Base-by-base conservation (phyloP, 805 yeast genomes). In the Saccharomycodes ludwigii region DNA sequence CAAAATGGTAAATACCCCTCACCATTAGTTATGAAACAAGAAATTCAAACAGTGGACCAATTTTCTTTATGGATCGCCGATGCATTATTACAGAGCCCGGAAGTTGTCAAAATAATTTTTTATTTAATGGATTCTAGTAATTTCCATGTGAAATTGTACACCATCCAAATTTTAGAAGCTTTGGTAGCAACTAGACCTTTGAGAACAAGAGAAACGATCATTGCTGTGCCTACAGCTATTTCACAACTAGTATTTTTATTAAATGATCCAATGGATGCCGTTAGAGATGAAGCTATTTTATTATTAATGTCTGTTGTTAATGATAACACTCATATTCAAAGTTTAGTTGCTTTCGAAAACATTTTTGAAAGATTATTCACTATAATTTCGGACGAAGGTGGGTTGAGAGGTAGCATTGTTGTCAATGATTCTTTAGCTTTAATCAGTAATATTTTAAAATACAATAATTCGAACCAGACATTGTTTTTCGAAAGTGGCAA, bases 61-160 rank as follows among this genome's bases (percentile, higher is more conserved):
- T 81, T 91, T 41, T 81, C 95, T 1, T 58, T 86, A 34, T 86
- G 96, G 94, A 81, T 91, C 20, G 84, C 97, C 0, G 98, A 91
- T 55, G 96, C 84, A 46, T 61, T 91, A 44, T 79, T 86, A 2
- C 86, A 81, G 56, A 58, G 63, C 8, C 54, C 48, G 9, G 50
- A 50, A 18, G 40, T 54, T 16, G 49, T 61, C 12, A 32, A 44
- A 2, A 33, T 40, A 6, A 37, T 44, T 9, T 12, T 30, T 17
- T 66, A 68, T 28, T 59, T 70, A 10, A 48, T 67, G 12, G 60
- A 67, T 17, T 63, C 62, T 17, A 61, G 65, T 33, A 88, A 83
- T 47, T 83, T 84, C 48, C 93, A 83, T 52, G 68, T 78, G 25
- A 68, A 79, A 35, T 61, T 91, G 7, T 91, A 88, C 50, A 66